Base-by-base conservation (phyloP, 1,284 basidiomycete genomes). In the Golubevia pallescens region DNA sequence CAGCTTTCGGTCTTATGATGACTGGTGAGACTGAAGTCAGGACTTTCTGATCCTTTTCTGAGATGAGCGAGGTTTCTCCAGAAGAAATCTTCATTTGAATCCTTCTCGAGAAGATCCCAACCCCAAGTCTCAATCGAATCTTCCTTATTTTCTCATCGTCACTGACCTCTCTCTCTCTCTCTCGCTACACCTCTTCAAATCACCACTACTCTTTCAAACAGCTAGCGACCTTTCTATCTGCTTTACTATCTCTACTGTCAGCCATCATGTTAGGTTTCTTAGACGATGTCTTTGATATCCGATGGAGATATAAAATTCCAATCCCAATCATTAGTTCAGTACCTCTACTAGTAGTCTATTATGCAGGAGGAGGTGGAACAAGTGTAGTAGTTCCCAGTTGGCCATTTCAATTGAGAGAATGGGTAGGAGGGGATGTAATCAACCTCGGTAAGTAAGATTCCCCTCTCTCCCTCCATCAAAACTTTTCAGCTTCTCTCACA, bases 251-350 rank as follows among this genome's bases (percentile, higher is more conserved):
- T 0, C 88, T 99, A 21, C 87, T 97, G 24, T 93, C 94, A 24
- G 95, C 97, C 0, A 95, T 94, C 0, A 89, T 99, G 70, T 90
- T 99, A 1, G 96, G 97, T 7, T 97, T 99, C 80, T 88, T 98
- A 58, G 97, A 99, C 81, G 97, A 99, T 86, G 90, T 99, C 1
- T 99, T 99, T 78, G 97, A 99, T 85, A 98, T 99, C 73, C 91
- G 97, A 10, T 99, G 97, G 97, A 87, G 97, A 68, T 94, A 98
- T 87, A 99, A 99, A 86, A 87, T 99, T 6, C 97, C 97, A 0
- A 97, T 99, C 63, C 97, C 82, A 1, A 90, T 99, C 78, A 93
- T 99, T 65, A 94, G 94, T 0, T 93, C 93, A 16, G 93, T 99
- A 20, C 97, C 97, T 0, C 89, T 98, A 21, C 88, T 99, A 38